These are phyloP conservation scores for Cordia subcordata DNA, from an alignment of 257 asterid species.

Conservation along the genomic window DNA sequence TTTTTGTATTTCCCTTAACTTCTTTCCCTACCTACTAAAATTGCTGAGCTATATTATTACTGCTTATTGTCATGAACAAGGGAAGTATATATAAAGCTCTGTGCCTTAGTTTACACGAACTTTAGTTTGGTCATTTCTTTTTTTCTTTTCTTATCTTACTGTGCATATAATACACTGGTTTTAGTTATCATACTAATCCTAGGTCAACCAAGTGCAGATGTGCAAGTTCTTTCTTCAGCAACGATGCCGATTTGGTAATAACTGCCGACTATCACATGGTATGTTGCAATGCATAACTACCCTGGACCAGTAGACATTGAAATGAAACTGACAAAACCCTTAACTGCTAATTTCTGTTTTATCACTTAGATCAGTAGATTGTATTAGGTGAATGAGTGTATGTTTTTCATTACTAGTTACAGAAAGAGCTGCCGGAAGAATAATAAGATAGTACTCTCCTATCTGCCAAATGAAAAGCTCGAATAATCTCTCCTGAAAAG, in stretches of 20 bases:
- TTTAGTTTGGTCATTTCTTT: slow-evolving; percentile 16
- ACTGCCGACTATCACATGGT: slow-evolving; percentile 99
- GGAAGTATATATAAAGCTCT: too few species aligned
- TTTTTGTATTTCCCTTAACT: too few species aligned
- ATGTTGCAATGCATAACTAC: slow-evolving; percentile 46
- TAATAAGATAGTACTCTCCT: neutral
- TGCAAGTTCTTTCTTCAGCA: slow-evolving; percentile 99
- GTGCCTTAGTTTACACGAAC: slow-evolving; percentile 6
- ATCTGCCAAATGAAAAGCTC: too few species aligned
- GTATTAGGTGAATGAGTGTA: neutral
- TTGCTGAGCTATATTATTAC: too few species aligned
- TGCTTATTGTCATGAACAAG: too few species aligned
- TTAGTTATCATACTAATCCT: slow-evolving; percentile 60
- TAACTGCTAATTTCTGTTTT: neutral
- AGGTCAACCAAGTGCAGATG: slow-evolving; percentile 95
- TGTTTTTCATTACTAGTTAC: neutral
- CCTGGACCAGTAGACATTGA: slow-evolving; percentile 16
- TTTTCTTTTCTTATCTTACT: slow-evolving; percentile 10
- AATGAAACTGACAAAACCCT: slow-evolving; percentile 6
- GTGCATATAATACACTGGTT: slow-evolving; percentile 28
- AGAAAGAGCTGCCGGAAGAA: neutral
- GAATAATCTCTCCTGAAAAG: too few species aligned
- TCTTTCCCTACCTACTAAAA: too few species aligned
- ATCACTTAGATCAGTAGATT: too few species aligned
- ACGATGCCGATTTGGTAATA: slow-evolving; percentile 98